phyloP scores from a whole-genome alignment of 441 rosid species.

The Biscutella laevigata region DNA sequence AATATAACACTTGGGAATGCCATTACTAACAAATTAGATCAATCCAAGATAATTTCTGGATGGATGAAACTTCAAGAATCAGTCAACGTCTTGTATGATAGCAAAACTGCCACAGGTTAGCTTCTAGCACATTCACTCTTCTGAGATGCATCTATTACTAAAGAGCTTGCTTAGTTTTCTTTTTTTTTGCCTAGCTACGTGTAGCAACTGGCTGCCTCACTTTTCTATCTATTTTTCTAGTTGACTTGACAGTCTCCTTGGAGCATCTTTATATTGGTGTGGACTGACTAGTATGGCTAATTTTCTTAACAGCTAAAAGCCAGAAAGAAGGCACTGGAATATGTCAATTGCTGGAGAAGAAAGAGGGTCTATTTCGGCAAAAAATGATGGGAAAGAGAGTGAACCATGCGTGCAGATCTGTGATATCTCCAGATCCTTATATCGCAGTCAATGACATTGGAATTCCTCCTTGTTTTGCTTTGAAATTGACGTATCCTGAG shows the following conservation, averaged over 20 bases:
- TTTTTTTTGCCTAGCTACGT: conserved; percentile 11
- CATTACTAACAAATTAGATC: conserved; percentile 32
- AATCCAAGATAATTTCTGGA: conserved; percentile 32
- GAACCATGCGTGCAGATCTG: conserved; percentile 95
- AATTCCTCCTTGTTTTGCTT: conserved; percentile 89
- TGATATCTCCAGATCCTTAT: conserved; percentile 97
- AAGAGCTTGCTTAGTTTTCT: not conserved
- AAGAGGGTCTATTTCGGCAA: conserved; percentile 96
- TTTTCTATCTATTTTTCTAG: not conserved
- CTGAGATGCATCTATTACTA: not conserved
- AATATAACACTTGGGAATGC: conserved; percentile 72
- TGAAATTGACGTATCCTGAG: conserved; percentile 95
- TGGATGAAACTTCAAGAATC: conserved; percentile 95
- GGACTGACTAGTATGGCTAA: conserved; percentile 8
- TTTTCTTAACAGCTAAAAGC: conserved; percentile 42
- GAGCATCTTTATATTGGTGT: not conserved
- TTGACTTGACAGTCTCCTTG: not conserved
- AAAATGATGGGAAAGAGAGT: conserved; percentile 99
- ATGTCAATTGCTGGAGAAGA: conserved; percentile 91
- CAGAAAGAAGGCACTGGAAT: conserved; percentile 65
- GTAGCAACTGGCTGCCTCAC: conserved; percentile 5
- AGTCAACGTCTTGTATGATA: conserved; percentile 63
- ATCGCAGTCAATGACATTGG: conserved; percentile 97
- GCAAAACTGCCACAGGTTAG: conserved; percentile 73
- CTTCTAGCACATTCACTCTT: conserved; percentile 12